A percentile compares a stretch with the other conserved stretches of the same genome.
These are phyloP conservation scores for Sphaerulina populicola DNA, from an alignment of 2,329 filamentous ascomycete genomes.

Conservation along the genomic window DNA sequence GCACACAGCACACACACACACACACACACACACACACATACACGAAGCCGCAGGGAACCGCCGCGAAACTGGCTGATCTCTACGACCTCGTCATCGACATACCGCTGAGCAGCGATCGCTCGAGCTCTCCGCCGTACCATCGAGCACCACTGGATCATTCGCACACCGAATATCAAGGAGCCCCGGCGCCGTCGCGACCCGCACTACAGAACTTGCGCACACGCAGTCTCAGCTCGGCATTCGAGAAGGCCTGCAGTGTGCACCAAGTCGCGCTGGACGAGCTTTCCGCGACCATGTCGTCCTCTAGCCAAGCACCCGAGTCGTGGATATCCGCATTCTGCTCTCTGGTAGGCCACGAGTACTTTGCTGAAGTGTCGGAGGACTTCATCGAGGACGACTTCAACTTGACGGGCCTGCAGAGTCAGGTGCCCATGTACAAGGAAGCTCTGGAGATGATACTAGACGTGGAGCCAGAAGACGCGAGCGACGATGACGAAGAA, in stretches of 20 bases:
- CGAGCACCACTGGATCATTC: conserved; percentile 1
- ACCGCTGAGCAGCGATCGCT: conserved; percentile 13
- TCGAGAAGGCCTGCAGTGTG: conserved; percentile 28
- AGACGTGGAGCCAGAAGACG: conserved; percentile 93
- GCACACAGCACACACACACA: neutral
- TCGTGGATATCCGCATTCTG: conserved; percentile 99
- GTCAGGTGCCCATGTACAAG: conserved; percentile 97
- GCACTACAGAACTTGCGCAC: conserved; percentile 15
- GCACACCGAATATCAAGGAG: neutral
- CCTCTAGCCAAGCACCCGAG: conserved; percentile 57
- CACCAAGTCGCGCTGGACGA: conserved; percentile 22
- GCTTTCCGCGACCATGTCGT: conserved; percentile 42
- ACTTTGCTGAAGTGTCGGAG: conserved; percentile 97
- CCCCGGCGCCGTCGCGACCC: conserved; percentile 9
- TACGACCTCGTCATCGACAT: conserved; percentile 7
- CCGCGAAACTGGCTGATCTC: conserved; percentile 5
- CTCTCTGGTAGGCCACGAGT: conserved; percentile 89
- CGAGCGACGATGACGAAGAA: conserved; percentile 74
- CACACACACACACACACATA: neutral
- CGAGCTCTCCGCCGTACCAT: conserved; percentile 5
- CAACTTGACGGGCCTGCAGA: conserved; percentile 90
- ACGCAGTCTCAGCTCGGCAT: conserved; percentile 24
- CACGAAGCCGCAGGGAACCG: neutral
- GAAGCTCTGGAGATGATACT: conserved; percentile 99
- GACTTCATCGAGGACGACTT: conserved; percentile 99